Conservation (phyloP, 371 early-diverging fungal species). For the Mucor circinelloides region DNA sequence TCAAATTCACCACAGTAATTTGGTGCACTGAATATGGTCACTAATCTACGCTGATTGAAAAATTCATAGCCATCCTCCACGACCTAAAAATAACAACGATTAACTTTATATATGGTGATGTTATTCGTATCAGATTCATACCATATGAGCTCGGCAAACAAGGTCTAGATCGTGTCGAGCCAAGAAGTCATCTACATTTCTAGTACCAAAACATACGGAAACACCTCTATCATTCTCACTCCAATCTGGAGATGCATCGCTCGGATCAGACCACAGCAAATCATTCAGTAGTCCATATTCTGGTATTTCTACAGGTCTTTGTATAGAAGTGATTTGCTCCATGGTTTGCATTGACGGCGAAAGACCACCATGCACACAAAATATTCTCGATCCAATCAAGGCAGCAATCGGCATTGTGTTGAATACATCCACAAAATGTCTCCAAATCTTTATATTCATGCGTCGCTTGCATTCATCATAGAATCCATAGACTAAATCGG, state of each 20-base stretch:
- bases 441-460: constrained; percentile 92
- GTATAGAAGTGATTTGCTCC: constrained; percentile 86
- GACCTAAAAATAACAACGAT: constrained; percentile 48
- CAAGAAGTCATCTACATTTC: constrained; percentile 86
- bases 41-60: constrained; percentile 91
- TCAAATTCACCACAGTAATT: constrained; percentile 99
- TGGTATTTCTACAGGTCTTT: constrained; percentile 93
- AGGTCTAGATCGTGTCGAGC: constrained; percentile 87
- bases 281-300: constrained; percentile 86
- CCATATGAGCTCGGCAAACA: constrained; percentile 96
- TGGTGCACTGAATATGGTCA: constrained; percentile 98
- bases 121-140: not conserved
- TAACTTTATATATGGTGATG: not conserved
- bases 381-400: constrained; percentile 90
- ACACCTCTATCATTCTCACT: constrained; percentile 98
- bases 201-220: constrained; percentile 89
- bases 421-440: constrained; percentile 93
- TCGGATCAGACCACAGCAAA: constrained; percentile 91
- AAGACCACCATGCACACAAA: constrained; percentile 95
- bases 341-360: constrained; percentile 57
- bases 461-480: constrained; percentile 98
- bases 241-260: constrained; percentile 79
- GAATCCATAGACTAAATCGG: constrained; percentile 87
- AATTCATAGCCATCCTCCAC: constrained; percentile 99
- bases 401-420: constrained; percentile 96